A percentile compares a stretch with the other conserved stretches of the same genome.
phyloP scores from a whole-genome alignment of 1,284 basidiomycete genomes.

The Cystobasidium pallidum region DNA sequence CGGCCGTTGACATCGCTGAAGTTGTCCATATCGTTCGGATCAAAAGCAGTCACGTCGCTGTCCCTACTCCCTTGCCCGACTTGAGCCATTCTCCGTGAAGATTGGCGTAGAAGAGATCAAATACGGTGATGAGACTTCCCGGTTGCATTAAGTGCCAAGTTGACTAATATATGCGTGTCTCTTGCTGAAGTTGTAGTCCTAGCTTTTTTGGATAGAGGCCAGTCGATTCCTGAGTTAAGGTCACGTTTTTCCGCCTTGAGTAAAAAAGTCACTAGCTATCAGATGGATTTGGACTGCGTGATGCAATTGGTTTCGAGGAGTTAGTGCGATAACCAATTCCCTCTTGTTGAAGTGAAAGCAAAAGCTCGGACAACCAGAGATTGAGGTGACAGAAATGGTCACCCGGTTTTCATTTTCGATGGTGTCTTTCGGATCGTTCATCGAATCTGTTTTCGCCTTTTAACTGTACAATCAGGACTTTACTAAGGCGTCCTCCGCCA shows the following conservation, averaged over 20 bases:
- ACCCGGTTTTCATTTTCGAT: neutral
- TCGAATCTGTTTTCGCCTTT: too few relatives aligned
- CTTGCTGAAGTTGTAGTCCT: too few relatives aligned
- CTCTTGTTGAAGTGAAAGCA: neutral
- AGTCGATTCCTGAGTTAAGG: neutral
- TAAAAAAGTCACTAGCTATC: too few relatives aligned
- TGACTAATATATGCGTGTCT: slow-evolving; percentile 1
- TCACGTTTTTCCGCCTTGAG: slow-evolving; percentile 1
- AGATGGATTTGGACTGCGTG: too few relatives aligned
- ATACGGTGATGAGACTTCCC: neutral
- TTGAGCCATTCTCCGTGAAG: slow-evolving; percentile 41
- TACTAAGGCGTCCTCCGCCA: too few relatives aligned
- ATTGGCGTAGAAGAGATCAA: slow-evolving; percentile 21
- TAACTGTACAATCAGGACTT: too few relatives aligned
- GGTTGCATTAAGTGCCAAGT: slow-evolving; percentile 16
- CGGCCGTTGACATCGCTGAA: slow-evolving; percentile 8
- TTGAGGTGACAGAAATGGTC: neutral
- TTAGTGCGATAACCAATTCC: too few relatives aligned
- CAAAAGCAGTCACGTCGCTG: slow-evolving; percentile 35
- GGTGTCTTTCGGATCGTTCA: too few relatives aligned
- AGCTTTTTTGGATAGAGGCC: too few relatives aligned
- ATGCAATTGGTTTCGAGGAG: too few relatives aligned
- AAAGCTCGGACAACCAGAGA: neutral
- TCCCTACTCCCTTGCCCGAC: slow-evolving; percentile 38
- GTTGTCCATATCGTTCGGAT: slow-evolving; percentile 10